Evolutionary conservation across 768 basidiomycete genomes (phyloP).

Genomic region (Galerina marginata): DNA sequence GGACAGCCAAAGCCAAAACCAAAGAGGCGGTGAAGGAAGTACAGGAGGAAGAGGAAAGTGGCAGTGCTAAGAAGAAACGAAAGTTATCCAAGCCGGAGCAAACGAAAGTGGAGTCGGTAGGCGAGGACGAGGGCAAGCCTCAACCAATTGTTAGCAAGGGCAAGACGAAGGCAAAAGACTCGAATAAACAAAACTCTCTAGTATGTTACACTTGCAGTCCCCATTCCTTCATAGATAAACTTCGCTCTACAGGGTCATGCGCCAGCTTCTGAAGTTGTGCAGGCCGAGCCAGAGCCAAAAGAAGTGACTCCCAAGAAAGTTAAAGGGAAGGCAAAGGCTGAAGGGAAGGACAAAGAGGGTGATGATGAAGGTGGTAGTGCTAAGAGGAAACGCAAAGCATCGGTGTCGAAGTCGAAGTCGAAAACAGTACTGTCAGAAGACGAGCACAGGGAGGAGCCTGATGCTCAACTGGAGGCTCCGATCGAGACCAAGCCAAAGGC

Average conservation of each 20-base stretch:
- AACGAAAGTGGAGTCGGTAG: slow-evolving; percentile 15
- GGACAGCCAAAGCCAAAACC: slow-evolving; percentile 12
- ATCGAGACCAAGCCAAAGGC: slow-evolving; percentile 3
- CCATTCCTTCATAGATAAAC: too few species aligned
- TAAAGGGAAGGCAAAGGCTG: slow-evolving; percentile 9
- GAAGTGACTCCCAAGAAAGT: neutral
- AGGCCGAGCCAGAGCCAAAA: too few species aligned
- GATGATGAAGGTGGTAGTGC: slow-evolving; percentile 17
- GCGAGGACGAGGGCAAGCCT: slow-evolving; percentile 7
- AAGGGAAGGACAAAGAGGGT: slow-evolving; percentile 11
- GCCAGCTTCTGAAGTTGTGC: too few species aligned
- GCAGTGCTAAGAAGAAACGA: slow-evolving; percentile 10
- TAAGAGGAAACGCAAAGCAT: slow-evolving; percentile 17
- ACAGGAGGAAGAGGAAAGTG: slow-evolving; percentile 1
- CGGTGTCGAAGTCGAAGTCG: neutral
- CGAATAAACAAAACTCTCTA: too few species aligned
- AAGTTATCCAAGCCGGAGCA: slow-evolving; percentile 13
- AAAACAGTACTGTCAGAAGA: neutral
- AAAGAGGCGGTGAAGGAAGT: neutral
- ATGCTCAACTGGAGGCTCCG: neutral
- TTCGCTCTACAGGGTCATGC: too few species aligned
- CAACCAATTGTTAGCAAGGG: too few species aligned
- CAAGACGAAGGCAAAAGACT: too few species aligned
- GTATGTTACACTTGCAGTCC: too few species aligned
- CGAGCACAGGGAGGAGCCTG: neutral